Evolutionary conservation across 495 filamentous ascomycete species (phyloP).

Genomic region (Tuber borchii): DNA sequence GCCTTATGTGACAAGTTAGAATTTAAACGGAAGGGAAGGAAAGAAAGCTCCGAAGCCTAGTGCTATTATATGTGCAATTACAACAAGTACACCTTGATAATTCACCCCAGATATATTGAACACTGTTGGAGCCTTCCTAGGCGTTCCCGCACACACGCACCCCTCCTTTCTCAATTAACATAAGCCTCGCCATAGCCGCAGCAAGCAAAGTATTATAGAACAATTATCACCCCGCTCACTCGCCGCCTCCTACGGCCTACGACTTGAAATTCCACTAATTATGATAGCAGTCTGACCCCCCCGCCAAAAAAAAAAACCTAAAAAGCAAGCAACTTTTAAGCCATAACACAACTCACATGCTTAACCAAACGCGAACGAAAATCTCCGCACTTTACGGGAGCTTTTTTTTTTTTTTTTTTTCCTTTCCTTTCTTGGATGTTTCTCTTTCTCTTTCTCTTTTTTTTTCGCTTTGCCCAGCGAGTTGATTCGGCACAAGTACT

Average conservation of each 20-base stretch:
- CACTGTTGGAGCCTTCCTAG: neutral
- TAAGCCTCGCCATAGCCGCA: neutral
- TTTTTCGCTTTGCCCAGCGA: neutral
- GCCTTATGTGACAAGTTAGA: neutral
- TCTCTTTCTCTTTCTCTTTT: no score
- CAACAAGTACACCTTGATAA: neutral
- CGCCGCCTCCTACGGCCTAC: neutral
- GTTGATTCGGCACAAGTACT: neutral
- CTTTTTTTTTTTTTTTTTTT: neutral
- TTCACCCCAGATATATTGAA: neutral
- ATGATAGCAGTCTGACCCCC: neutral
- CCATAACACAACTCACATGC: neutral
- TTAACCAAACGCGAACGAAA: neutral
- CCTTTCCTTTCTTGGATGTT: no score
- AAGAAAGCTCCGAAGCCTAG: neutral
- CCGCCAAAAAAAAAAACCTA: neutral
- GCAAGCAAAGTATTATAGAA: neutral
- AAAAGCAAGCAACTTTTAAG: neutral
- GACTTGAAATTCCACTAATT: neutral
- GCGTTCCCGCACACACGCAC: neutral
- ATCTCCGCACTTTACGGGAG: neutral
- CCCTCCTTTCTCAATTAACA: neutral
- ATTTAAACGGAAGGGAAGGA: neutral
- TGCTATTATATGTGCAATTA: neutral
- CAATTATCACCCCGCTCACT: neutral